phyloP scores from a whole-genome alignment of 192 early-diverging fungal species.

The Radiomyces spectabilis region DNA sequence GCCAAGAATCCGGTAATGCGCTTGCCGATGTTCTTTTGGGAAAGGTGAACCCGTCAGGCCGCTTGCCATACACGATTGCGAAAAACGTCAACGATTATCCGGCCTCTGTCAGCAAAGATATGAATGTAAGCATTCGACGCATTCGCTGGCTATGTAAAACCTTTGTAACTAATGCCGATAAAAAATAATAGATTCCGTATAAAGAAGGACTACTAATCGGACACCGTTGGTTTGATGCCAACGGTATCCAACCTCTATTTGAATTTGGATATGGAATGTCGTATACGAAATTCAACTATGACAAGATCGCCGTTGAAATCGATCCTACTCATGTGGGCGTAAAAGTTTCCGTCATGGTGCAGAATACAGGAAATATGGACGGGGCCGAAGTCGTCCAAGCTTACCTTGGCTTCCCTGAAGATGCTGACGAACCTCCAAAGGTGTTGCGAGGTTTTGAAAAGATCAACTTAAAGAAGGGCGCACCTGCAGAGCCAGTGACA shows the following conservation, averaged over 20 bases:
- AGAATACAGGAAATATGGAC: slow-evolving; percentile 15
- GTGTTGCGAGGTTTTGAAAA: slow-evolving; percentile 26
- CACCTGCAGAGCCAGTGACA: slow-evolving; percentile 13
- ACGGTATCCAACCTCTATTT: slow-evolving; percentile 39
- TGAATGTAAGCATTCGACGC: slow-evolving; percentile 7
- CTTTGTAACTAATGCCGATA: no score
- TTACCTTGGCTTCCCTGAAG: slow-evolving; percentile 29
- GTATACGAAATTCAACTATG: slow-evolving; percentile 53
- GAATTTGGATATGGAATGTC: slow-evolving; percentile 59
- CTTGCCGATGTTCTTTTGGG: slow-evolving; percentile 65
- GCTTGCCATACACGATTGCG: slow-evolving; percentile 58
- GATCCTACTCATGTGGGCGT: slow-evolving; percentile 1
- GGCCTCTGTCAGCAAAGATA: not conserved
- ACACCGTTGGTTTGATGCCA: slow-evolving; percentile 43
- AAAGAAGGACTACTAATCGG: slow-evolving; percentile 45
- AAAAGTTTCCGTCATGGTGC: slow-evolving; percentile 26
- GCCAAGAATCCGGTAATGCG: slow-evolving; percentile 61
- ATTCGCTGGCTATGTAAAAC: no score
- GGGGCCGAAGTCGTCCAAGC: slow-evolving; percentile 27
- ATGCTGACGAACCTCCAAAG: slow-evolving; percentile 33
- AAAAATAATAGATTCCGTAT: slow-evolving; percentile 44
- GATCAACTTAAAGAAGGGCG: slow-evolving; percentile 8
- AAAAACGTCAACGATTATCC: slow-evolving; percentile 36
- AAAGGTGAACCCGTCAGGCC: slow-evolving; percentile 50
- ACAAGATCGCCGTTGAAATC: slow-evolving; percentile 1